Percentiles rank a stretch among this genome's conserved stretches.
Evolutionary conservation across 164 flowering plant species (phyloP).

Genomic region (Pachysandra terminalis): DNA sequence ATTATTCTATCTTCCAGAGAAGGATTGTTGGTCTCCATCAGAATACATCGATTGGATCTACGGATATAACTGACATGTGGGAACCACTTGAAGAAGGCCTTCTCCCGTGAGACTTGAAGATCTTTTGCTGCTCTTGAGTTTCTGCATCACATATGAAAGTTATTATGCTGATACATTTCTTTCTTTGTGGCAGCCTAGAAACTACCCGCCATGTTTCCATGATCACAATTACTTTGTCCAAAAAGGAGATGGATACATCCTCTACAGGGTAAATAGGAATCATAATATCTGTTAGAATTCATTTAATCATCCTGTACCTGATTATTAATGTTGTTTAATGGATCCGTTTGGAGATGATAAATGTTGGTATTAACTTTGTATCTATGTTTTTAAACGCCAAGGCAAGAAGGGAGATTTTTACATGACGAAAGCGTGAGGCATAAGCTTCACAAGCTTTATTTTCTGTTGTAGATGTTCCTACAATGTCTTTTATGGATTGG

Average conservation of each 20-base stretch:
- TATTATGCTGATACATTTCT: too few relatives aligned
- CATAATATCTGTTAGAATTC: not conserved
- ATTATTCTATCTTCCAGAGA: conserved; percentile 29
- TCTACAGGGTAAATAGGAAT: conserved; percentile 30
- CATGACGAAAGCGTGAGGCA: too few relatives aligned
- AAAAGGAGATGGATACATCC: conserved; percentile 39
- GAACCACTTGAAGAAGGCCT: conserved; percentile 71
- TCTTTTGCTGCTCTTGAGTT: not conserved
- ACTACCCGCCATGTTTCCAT: conserved; percentile 59
- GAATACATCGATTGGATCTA: conserved; percentile 48
- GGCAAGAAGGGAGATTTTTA: too few relatives aligned
- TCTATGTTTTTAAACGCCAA: not conserved
- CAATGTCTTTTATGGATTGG: too few relatives aligned
- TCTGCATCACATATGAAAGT: not conserved
- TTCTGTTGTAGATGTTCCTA: too few relatives aligned
- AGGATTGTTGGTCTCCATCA: conserved; percentile 62
- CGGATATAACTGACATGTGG: conserved; percentile 55
- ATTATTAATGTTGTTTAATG: not conserved
- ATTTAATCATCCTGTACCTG: not conserved
- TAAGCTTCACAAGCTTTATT: too few relatives aligned
- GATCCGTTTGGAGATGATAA: not conserved
- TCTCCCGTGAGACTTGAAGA: conserved; percentile 38
- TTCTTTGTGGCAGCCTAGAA: conserved; percentile 38
- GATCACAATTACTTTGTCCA: conserved; percentile 49
- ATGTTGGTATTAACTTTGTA: not conserved